Base-by-base conservation (phyloP, 2,329 filamentous ascomycete genomes). In the Trichophyton rubrum region DNA sequence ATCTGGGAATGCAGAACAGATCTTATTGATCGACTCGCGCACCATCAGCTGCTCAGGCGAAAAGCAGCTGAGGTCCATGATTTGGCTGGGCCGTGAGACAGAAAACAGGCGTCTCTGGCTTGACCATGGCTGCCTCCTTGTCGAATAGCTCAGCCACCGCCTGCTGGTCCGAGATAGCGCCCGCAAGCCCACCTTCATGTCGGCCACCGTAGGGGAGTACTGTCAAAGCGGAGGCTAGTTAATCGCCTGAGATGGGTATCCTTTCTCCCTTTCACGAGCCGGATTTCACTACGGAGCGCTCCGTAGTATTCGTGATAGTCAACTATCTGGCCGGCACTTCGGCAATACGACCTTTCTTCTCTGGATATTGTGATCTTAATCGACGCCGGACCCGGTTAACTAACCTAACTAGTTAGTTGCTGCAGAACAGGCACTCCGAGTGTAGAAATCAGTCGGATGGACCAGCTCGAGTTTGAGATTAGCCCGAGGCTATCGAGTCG, bases 11-110 rank as follows among this genome's bases (percentile, higher is more conserved):
- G 82, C 78, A 1, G 83, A 76, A 70, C 88, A 91, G 27, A 91
- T 78, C 24, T 86, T 83, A 2, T 77, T 73, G 20, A 91, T 80
- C 0, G 87, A 84, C 62, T 90, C 85, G 40, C 87, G 81, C 3
- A 92, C 88, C 59, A 81, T 83, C 53, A 90, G 68, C 67, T 92
- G 87, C 56, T 84, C 85, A 51, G 88, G 83, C 0, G 83, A 85
- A 73, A 92, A 90, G 27, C 85, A 83, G 0, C 82, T 82, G 40
- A 81, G 84, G 65, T 89, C 85, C 87, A 91, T 90, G 59, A 90
- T 75, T 11, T 66, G 65, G 33, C 64, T 66, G 9, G 63, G 65
- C 38, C 67, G 57, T 27, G 71, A 69, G 20, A 67, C 68, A n/a
- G 73, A 74, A 62, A 75, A 75, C 61, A 3, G 33, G 17, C 55